These are phyloP conservation scores for Breviolum minutum DNA, from an alignment of 73 alveolate genomes.

Conservation along the genomic window DNA sequence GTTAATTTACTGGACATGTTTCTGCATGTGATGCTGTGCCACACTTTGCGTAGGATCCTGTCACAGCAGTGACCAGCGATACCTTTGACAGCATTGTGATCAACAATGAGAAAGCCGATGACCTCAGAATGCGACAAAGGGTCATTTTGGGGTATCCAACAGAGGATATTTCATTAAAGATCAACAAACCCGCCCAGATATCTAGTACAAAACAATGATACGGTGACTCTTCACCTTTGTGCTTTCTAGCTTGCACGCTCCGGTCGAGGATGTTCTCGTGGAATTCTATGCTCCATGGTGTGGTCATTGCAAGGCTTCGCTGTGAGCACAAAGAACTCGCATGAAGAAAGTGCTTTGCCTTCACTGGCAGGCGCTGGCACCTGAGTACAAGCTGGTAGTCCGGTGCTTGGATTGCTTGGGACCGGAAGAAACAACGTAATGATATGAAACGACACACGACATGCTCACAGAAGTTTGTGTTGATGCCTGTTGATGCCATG, in stretches of 20 bases:
- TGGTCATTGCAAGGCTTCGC: slow-evolving; percentile 83
- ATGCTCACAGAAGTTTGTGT: too few species aligned
- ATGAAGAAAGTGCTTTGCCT: background rate
- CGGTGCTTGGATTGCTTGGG: background rate
- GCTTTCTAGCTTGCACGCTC: background rate
- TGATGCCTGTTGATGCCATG: too few species aligned
- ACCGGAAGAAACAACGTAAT: background rate
- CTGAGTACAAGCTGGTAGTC: slow-evolving; percentile 63
- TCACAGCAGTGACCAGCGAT: slow-evolving; percentile 67
- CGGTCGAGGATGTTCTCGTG: slow-evolving; percentile 56
- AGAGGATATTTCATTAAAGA: background rate
- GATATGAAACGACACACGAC: too few species aligned
- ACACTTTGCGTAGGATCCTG: slow-evolving; percentile 25
- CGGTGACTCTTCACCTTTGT: background rate
- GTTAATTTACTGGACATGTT: too few species aligned
- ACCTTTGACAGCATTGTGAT: slow-evolving; percentile 67
- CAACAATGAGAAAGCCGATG: slow-evolving; percentile 43
- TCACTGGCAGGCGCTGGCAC: slow-evolving; percentile 48
- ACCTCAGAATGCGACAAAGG: background rate
- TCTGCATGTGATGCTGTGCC: background rate
- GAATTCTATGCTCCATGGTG: slow-evolving; percentile 94
- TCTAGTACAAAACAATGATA: background rate
- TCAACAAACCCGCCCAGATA: background rate
- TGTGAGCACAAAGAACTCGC: background rate
- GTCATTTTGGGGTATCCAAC: background rate